Evolutionary conservation across 352 stramenopile genomes (phyloP), one percentile per base, ranked within the genome.

Genomic region (Globisporangium sylvaticum): DNA sequence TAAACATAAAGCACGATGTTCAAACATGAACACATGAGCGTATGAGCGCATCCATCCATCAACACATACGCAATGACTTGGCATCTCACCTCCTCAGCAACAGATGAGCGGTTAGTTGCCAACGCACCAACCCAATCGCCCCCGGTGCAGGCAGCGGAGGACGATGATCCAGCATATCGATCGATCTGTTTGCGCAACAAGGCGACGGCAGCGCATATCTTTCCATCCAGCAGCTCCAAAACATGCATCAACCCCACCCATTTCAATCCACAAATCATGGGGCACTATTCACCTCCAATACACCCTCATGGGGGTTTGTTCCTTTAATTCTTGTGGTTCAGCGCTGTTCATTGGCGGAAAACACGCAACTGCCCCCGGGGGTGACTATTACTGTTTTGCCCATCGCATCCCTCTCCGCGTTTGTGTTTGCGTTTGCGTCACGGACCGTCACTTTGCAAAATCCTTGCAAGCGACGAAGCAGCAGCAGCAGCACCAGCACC

Each of bases 371-470:
- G 2, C 53, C 52, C 15, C 53, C 20, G 53, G 53, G 53, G 53
- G 25, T 3, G 42, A 50, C 7, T 50, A 50, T 50, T 44, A 55
- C n/a, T 55, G 15, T 20, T 57, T 18, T 55, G 52, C 24, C 14
- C 24, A 34, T 32, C 52, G 42, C 42, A 48, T 48, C 39, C 6
- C 37, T n/a, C n/a, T n/a, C 14, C 37, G 5, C 3, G 37, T 44
- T 20, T 44, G 37, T 14, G 37, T 37, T 37, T 18, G 53, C 18
- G 52, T 59, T 37, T 39, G 29, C 29, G 27, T 22, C 20, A 46
- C 29, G 18, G 31, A 60, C 20, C 20, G 31, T 44, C 55, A 60
- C 55, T 60, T 60, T 60, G n/a, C 18, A 60, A 60, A 60, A 60
- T 56, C 50, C 50, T 56, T 27, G 53, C 53, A n/a, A 20, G 18